A percentile compares a stretch with the other conserved stretches of the same genome.
Evolutionary conservation across 805 yeast genomes (phyloP).

Genomic region (Tetrapisispora nanseiensis): DNA sequence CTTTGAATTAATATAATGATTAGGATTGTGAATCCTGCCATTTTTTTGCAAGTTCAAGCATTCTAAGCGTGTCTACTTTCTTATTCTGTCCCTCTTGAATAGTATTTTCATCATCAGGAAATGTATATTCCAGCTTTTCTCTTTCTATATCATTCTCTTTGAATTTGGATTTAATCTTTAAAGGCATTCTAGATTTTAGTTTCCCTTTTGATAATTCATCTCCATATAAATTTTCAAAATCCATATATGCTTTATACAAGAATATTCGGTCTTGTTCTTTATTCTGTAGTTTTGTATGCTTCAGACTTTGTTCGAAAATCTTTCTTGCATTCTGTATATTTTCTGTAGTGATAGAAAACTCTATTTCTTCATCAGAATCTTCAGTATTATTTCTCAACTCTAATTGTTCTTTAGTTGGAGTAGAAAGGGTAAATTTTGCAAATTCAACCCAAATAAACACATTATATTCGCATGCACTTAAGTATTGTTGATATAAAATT

Average conservation of each 20-base stretch:
- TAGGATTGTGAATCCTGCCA: slow-evolving; percentile 31
- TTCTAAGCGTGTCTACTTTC: slow-evolving; percentile 23
- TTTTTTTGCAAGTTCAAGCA: slow-evolving; percentile 39
- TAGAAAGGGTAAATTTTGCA: slow-evolving; percentile 62
- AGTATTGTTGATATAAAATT: slow-evolving; percentile 34
- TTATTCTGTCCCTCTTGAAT: no score
- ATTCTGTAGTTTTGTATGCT: slow-evolving; percentile 31
- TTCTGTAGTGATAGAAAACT: slow-evolving; percentile 42
- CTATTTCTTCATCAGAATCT: slow-evolving; percentile 28
- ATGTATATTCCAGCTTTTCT: slow-evolving; percentile 51
- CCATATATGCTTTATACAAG: slow-evolving; percentile 50
- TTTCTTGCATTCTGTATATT: slow-evolving; percentile 44
- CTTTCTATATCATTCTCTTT: slow-evolving; percentile 37
- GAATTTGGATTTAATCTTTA: slow-evolving; percentile 31
- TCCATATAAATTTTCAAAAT: slow-evolving; percentile 62
- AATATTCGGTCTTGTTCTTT: slow-evolving; percentile 38
- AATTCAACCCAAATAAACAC: slow-evolving; percentile 49
- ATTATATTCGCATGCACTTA: slow-evolving; percentile 27
- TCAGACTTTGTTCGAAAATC: slow-evolving; percentile 47
- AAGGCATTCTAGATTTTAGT: slow-evolving; percentile 45
- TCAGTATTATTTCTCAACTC: slow-evolving; percentile 8
- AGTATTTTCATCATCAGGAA: slow-evolving; percentile 45
- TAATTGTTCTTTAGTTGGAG: slow-evolving; percentile 40
- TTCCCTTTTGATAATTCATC: slow-evolving; percentile 27
- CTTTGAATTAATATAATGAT: not conserved